Conservation (phyloP, 257 asterid species). For the Penstemon davidsonii region DNA sequence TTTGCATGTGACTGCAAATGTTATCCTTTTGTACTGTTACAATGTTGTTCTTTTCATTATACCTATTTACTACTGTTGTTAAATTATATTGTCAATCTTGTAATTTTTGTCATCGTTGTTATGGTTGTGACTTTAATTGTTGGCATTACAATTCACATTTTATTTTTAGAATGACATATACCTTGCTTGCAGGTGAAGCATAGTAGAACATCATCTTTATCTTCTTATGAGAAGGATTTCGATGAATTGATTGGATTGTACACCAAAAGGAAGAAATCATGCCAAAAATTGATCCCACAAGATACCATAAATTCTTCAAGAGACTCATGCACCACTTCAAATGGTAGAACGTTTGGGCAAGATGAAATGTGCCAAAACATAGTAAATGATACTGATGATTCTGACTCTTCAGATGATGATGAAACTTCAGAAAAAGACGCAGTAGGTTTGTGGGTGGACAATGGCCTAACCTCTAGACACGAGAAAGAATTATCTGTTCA, state of each 20-base stretch:
- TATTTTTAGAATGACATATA: not conserved
- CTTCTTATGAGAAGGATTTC: constrained; percentile 64
- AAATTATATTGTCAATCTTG: not conserved
- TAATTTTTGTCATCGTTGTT: not conserved
- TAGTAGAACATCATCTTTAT: constrained; percentile 58
- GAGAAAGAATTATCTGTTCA: constrained; percentile 59
- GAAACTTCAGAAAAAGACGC: constrained; percentile 24
- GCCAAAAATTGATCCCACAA: constrained; percentile 22
- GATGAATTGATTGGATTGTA: constrained; percentile 47
- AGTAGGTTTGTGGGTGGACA: constrained; percentile 24
- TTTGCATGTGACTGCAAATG: constrained; percentile 25
- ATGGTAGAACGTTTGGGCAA: constrained; percentile 34
- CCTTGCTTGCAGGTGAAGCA: constrained; percentile 60
- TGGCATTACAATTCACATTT: constrained; percentile 8
- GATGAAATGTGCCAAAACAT: constrained; percentile 27
- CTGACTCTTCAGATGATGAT: constrained; percentile 44
- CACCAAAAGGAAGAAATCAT: constrained; percentile 37
- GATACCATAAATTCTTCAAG: constrained; percentile 36
- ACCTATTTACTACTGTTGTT: not conserved
- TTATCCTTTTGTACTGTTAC: constrained; percentile 21
- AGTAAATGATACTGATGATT: constrained; percentile 31
- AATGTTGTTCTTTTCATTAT: not conserved
- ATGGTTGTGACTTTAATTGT: constrained; percentile 10
- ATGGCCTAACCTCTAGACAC: constrained; percentile 34
- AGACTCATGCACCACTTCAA: constrained; percentile 24